Percentiles rank a stretch among this genome's conserved stretches.
Evolutionary conservation across 148 eudicot species (phyloP).

Genomic region (Silene conica): DNA sequence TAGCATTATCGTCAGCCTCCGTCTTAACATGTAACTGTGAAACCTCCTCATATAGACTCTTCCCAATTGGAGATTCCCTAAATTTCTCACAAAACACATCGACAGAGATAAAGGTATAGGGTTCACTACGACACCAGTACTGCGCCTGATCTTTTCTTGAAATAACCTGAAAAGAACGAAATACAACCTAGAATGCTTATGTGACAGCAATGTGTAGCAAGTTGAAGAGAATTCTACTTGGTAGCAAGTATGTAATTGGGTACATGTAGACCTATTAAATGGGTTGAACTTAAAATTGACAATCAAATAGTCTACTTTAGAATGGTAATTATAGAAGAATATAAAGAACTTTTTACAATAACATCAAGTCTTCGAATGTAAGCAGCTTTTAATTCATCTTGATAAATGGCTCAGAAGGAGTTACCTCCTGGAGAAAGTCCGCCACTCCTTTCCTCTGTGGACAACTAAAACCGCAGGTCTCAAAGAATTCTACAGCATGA

Average conservation of each 20-base stretch:
- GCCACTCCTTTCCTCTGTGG: conserved; percentile 85
- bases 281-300: too few relatives aligned
- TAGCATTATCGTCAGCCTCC: conserved; percentile 39
- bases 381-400: too few relatives aligned
- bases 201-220: too few relatives aligned
- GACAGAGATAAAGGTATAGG: conserved; percentile 43
- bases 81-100: conserved; percentile 44
- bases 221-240: too few relatives aligned
- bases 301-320: too few relatives aligned
- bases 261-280: too few relatives aligned
- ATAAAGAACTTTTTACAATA: too few relatives aligned
- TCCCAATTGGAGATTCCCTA: conserved; percentile 43
- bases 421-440: conserved; percentile 87
- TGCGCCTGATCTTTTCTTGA: conserved; percentile 80
- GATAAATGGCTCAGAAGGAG: too few relatives aligned
- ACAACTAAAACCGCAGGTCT: conserved; percentile 65
- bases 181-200: too few relatives aligned
- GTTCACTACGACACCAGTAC: conserved; percentile 43
- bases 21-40: conserved; percentile 40
- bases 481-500: conserved; percentile 47
- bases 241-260: too few relatives aligned
- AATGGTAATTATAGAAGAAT: too few relatives aligned
- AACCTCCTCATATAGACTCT: conserved; percentile 40
- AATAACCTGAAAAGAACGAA: conserved; percentile 41
- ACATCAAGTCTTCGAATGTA: too few relatives aligned